Base-by-base conservation (phyloP, 352 stramenopile species). In the Plasmopara muralis region DNA sequence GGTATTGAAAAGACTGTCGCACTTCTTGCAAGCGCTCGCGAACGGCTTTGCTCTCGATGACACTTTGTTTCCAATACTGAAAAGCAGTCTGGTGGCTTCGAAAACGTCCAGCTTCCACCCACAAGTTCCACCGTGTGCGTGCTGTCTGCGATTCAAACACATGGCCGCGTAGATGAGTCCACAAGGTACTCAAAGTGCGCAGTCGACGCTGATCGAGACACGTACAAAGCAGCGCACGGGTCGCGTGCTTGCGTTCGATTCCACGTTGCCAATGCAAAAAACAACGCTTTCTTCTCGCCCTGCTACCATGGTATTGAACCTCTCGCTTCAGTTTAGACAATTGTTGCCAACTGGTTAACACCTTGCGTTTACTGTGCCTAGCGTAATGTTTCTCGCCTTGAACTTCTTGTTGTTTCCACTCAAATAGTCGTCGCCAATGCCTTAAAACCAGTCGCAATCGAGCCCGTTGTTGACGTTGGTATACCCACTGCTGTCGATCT, bases 401-500 rank as follows among this genome's bases (percentile, higher is more conserved):
- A 6, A 47, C 9, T 6, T 62, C 42, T 30, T 35, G 51, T 9
- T 60, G 33, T 40, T 30, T 50, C 5, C 8, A 29, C 3, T 51
- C 41, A 7, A 60, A 60, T 2, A 20, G 4, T 9, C 30, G 15
- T 38, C 43, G 48, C 76, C 76, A 87, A n/a, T 48, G 40, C 0
- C 14, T 0, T 10, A 83, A 30, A 5, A 41, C 51, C 0, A 14
- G 14, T 12, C 73, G 58, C 29, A 73, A 40, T 8, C 37, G 35
- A 9, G 35, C 46, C 2, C 76, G 57, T 14, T 33, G 37, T 0
- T 49, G 45, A 1, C 73, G 63, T 37, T 78, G 66, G 18, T 64
- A 33, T 8, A 85, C 44, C 77, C 74, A 87, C 4, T 55, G 34
- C 2, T 51, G 43, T 39, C 74, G 64, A 20, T 73, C 64, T 0